phyloP scores from a whole-genome alignment of 208 protist species.

The Trypanosoma grayi region DNA sequence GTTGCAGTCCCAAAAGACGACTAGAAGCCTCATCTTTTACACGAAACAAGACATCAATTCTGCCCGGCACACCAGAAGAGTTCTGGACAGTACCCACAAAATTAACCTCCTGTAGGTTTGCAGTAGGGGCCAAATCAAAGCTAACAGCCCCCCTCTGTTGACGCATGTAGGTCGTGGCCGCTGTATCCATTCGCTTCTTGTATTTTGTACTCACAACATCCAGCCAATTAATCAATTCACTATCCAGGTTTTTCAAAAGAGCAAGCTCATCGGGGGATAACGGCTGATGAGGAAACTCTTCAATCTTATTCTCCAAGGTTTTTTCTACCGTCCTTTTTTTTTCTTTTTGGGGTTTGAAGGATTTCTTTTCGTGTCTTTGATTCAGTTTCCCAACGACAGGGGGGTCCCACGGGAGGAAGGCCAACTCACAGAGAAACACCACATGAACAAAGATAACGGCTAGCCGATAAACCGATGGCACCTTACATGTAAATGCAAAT shows the following conservation, averaged over 20 bases:
- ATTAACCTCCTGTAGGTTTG: constrained; percentile 39
- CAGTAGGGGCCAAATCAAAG: constrained; percentile 32
- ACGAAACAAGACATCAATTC: constrained; percentile 19
- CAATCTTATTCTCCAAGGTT: not conserved
- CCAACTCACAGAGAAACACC: constrained; percentile 60
- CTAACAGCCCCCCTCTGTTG: constrained; percentile 16
- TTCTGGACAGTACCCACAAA: constrained; percentile 25
- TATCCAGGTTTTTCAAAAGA: constrained; percentile 47
- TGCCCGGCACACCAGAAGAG: not conserved
- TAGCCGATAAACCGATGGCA: constrained; percentile 60
- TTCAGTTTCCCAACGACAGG: constrained; percentile 27
- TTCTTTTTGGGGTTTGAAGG: not conserved
- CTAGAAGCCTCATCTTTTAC: constrained; percentile 18
- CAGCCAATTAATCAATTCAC: constrained; percentile 41
- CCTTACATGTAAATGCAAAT: constrained; percentile 80
- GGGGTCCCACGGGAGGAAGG: constrained; percentile 60
- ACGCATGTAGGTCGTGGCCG: constrained; percentile 16
- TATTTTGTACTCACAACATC: constrained; percentile 58
- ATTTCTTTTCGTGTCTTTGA: constrained; percentile 6
- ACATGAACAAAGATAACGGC: constrained; percentile 56
- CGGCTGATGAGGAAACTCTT: not conserved
- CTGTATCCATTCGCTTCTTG: constrained; percentile 33
- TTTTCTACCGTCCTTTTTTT: not conserved
- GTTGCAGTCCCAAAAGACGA: constrained; percentile 16
- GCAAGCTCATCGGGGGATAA: constrained; percentile 31